Conservation (phyloP, 2,329 filamentous ascomycete genomes). For the Dactylella cylindrospora region DNA sequence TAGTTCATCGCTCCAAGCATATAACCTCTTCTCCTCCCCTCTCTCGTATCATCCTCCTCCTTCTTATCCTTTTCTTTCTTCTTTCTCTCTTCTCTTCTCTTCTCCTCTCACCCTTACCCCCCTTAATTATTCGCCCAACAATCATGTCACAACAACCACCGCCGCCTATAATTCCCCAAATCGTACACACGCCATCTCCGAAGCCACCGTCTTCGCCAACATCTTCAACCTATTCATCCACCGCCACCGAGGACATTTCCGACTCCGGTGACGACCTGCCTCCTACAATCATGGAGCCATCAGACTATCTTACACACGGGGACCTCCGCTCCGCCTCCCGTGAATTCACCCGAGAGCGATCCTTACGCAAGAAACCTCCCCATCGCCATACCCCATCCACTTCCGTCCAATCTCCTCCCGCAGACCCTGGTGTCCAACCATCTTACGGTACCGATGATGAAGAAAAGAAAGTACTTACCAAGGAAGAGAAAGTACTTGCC, state of each 20-base stretch:
- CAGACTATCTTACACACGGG: constrained; percentile 37
- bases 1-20: constrained; percentile 16
- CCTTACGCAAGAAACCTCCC: constrained; percentile 36
- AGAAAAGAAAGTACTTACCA: constrained; percentile 22
- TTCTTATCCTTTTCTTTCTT: background rate
- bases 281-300: constrained; percentile 35
- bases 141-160: constrained; percentile 38
- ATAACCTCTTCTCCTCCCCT: constrained; percentile 17
- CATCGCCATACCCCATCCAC: constrained; percentile 28
- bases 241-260: constrained; percentile 41
- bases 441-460: constrained; percentile 34
- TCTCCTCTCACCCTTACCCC: background rate
- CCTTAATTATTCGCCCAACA: constrained; percentile 11
- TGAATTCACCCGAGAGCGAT: constrained; percentile 37
- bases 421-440: constrained; percentile 20
- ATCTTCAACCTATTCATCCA: constrained; percentile 23
- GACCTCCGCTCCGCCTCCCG: constrained; percentile 39
- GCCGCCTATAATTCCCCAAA: constrained; percentile 37
- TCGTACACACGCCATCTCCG: constrained; percentile 21
- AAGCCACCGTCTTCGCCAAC: constrained; percentile 14
- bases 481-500: constrained; percentile 30
- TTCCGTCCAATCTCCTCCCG: constrained; percentile 14
- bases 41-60: too few species aligned
- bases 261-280: constrained; percentile 35
- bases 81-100: background rate